These are phyloP conservation scores for Penicillium polonicum DNA, from an alignment of 2,329 filamentous ascomycete genomes.

Conservation along the genomic window DNA sequence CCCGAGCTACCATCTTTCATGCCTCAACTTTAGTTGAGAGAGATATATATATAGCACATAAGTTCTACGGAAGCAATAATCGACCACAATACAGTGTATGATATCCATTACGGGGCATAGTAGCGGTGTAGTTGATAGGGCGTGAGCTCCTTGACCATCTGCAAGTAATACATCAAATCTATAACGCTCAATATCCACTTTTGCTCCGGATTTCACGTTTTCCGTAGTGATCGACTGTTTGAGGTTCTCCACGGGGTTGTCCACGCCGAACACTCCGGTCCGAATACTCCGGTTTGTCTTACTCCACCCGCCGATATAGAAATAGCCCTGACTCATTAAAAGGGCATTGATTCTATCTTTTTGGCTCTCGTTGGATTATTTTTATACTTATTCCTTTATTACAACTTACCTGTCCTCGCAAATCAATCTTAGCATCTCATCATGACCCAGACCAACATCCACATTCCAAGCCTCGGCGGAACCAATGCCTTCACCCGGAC, in stretches of 20 bases:
- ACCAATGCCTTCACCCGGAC: slow-evolving; percentile 11
- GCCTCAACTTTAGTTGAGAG: too few species aligned
- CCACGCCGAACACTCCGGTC: slow-evolving; percentile 11
- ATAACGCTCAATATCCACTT: background rate
- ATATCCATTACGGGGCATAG: background rate
- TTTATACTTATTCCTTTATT: background rate
- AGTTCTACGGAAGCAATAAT: background rate
- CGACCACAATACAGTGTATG: background rate
- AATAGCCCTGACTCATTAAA: slow-evolving; percentile 2
- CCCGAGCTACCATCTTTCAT: background rate
- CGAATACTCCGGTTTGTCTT: slow-evolving; percentile 7
- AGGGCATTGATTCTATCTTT: background rate
- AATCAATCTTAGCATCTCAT: background rate
- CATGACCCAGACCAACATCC: slow-evolving; percentile 4
- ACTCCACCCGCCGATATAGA: slow-evolving; percentile 1
- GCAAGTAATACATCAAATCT: background rate
- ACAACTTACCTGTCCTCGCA: background rate
- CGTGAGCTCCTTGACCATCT: background rate
- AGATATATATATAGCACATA: too few species aligned
- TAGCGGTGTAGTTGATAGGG: background rate
- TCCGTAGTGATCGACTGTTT: background rate
- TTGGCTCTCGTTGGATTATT: background rate
- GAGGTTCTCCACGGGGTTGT: background rate
- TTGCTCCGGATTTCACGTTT: background rate
- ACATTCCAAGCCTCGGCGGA: slow-evolving; percentile 6